Conservation (phyloP, 106 monocot genomes). For the Chionographis japonica region DNA sequence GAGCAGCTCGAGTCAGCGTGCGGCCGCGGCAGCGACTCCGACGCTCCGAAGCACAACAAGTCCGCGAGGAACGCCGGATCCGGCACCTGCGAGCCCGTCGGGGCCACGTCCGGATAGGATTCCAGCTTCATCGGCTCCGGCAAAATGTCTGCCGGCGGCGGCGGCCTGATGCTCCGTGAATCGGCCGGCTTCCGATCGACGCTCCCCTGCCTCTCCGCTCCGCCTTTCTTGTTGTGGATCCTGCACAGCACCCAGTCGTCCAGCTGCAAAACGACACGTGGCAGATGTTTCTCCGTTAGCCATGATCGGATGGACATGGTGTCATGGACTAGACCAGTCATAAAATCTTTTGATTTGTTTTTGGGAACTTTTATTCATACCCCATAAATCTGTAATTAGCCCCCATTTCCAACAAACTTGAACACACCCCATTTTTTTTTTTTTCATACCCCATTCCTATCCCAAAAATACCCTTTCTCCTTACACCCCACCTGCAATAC, state of each 20-base stretch:
- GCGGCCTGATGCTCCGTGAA: slow-evolving; percentile 1
- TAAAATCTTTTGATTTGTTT: too few species aligned
- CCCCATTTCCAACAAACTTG: too few species aligned
- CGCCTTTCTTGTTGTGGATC: slow-evolving; percentile 78
- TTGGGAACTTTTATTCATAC: too few species aligned
- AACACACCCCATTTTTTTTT: too few species aligned
- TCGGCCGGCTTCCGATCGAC: slow-evolving; percentile 1
- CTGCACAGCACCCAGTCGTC: slow-evolving; percentile 90
- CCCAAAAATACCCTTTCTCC: too few species aligned
- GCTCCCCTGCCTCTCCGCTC: slow-evolving; percentile 14
- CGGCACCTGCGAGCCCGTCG: not conserved
- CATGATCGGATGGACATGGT: too few species aligned
- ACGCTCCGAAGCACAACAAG: slow-evolving; percentile 24
- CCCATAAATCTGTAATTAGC: too few species aligned
- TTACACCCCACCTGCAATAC: too few species aligned
- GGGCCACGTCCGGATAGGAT: not conserved
- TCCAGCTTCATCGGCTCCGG: not conserved
- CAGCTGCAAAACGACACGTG: slow-evolving; percentile 32
- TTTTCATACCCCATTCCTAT: too few species aligned
- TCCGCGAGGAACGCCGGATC: slow-evolving; percentile 1
- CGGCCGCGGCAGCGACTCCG: slow-evolving; percentile 21
- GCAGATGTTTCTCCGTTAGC: not conserved
- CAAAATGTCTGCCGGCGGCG: not conserved
- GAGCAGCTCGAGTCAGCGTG: slow-evolving; percentile 47
- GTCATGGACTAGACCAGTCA: too few species aligned